Evolutionary conservation across 805 yeast species (phyloP), one percentile per base, ranked within the genome.

Genomic region (Pichia nanzhaoensis): DNA sequence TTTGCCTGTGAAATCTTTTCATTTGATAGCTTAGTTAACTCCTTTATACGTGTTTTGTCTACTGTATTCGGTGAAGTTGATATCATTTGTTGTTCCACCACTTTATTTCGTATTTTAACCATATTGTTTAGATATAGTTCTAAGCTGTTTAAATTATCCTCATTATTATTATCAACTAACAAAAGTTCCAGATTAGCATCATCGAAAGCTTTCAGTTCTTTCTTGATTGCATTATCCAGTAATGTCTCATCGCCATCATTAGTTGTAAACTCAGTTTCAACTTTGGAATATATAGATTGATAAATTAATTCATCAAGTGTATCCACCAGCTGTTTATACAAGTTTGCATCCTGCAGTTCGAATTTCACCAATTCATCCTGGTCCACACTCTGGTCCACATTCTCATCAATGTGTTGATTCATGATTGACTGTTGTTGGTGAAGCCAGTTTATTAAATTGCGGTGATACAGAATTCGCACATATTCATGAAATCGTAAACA

Each of bases 91-190:
- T 44, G 42, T 5, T 38, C 39, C 14, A 38, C 37, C 10, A 19
- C 41, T 34, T 16, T 17, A 13, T 42, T 46, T 39, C 44, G 38
- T 37, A 37, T 34, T 13, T 35, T 34, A 20, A 37, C 42, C 20
- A 44, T n/a, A 30, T 33, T 34, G 18, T 38, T 5, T n/a, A 44
- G 24, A 38, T 38, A 39, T 5, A 6, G 27, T 39, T 44, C 42
- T 12, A 44, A 9, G 19, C 13, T 28, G 6, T 38, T 34, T 7
- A 36, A 27, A 12, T 33, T 21, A 22, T 16, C 17, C 6, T 20
- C 35, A 19, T 24, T 27, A 37, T 18, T 27, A 12, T 18, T 27
- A 12, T 7, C 31, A 13, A 7, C 33, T 5, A 13, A 30, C n/a
- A 24, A 39, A 13, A 39, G 33, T 21, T 30, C 19, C 3, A 5